These are phyloP conservation scores for Cryptococcus sp. DNA, from an alignment of 1,284 basidiomycete species.

Conservation along the genomic window DNA sequence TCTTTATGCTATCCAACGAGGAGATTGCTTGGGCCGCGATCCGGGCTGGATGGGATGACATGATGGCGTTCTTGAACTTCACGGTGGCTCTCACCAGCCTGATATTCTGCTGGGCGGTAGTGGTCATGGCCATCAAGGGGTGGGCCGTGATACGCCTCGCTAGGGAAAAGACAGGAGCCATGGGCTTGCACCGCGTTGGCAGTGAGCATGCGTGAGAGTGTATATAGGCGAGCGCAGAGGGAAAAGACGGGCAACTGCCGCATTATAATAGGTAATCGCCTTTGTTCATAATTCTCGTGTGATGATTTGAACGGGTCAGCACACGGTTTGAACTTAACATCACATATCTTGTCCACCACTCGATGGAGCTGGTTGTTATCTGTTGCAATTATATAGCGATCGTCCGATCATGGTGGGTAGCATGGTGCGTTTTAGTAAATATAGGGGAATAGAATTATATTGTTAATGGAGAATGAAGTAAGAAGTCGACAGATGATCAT, in stretches of 20 bases:
- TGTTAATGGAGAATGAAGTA: too few species aligned
- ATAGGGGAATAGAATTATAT: too few species aligned
- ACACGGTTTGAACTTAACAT: too few species aligned
- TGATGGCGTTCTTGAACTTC: constrained; percentile 51
- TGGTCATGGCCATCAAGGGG: constrained; percentile 73
- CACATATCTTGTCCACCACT: too few species aligned
- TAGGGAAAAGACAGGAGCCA: constrained; percentile 2
- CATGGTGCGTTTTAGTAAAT: too few species aligned
- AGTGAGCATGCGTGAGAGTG: background rate
- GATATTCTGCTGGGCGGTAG: constrained; percentile 75
- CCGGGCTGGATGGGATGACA: constrained; percentile 83
- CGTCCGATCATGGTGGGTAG: too few species aligned
- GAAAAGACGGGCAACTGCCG: background rate
- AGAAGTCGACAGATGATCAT: too few species aligned
- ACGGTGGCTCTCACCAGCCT: constrained; percentile 76
- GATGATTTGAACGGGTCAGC: too few species aligned
- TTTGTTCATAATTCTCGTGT: too few species aligned
- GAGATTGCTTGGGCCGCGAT: constrained; percentile 89
- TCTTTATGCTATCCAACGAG: constrained; percentile 90
- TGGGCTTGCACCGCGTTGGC: too few species aligned
- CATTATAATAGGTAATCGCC: background rate
- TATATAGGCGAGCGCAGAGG: background rate
- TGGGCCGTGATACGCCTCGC: constrained; percentile 55
- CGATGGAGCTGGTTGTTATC: too few species aligned
- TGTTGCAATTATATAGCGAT: too few species aligned